Percentiles rank a stretch among this genome's conserved stretches.
Evolutionary conservation across 2,329 filamentous ascomycete genomes (phyloP).

Genomic region (Calonectria pteridis): DNA sequence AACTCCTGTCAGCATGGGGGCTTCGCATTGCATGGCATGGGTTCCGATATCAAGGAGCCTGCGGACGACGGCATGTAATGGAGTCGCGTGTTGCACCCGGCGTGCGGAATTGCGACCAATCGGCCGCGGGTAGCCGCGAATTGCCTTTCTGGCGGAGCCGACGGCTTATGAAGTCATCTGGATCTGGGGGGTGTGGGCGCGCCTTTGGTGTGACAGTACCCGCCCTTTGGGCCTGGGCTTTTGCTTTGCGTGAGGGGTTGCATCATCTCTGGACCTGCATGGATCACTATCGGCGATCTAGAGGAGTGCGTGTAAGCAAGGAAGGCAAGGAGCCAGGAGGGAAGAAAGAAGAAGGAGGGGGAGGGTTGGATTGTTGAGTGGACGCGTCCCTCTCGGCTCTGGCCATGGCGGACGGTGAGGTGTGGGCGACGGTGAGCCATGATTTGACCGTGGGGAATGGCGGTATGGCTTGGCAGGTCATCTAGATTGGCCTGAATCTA

Average conservation of each 20-base stretch:
- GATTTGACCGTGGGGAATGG: not conserved
- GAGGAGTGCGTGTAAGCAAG: not conserved
- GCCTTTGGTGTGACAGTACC: not conserved
- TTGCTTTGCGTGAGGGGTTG: not conserved
- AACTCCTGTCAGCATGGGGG: not conserved
- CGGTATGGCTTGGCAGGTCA: not conserved
- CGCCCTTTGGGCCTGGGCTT: not conserved
- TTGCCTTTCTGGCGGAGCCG: slow-evolving; percentile 37
- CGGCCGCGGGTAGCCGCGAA: slow-evolving; percentile 41
- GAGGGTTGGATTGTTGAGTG: not conserved
- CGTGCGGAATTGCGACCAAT: not conserved
- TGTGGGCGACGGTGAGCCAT: not conserved
- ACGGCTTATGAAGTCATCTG: slow-evolving; percentile 19
- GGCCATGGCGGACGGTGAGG: not conserved
- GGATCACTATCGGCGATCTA: not conserved
- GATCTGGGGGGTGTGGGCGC: too few relatives aligned
- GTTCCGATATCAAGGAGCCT: not conserved
- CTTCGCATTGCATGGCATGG: not conserved
- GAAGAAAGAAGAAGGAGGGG: not conserved
- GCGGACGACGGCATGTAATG: not conserved
- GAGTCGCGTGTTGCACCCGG: not conserved
- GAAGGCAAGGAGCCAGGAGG: not conserved
- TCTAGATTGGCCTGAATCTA: not conserved
- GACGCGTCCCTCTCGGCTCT: not conserved
- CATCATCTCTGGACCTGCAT: slow-evolving; percentile 6